A percentile compares a stretch with the other conserved stretches of the same genome.
Evolutionary conservation across 306 rosid genomes (phyloP).

Genomic region (Pyrus bretschneideri): DNA sequence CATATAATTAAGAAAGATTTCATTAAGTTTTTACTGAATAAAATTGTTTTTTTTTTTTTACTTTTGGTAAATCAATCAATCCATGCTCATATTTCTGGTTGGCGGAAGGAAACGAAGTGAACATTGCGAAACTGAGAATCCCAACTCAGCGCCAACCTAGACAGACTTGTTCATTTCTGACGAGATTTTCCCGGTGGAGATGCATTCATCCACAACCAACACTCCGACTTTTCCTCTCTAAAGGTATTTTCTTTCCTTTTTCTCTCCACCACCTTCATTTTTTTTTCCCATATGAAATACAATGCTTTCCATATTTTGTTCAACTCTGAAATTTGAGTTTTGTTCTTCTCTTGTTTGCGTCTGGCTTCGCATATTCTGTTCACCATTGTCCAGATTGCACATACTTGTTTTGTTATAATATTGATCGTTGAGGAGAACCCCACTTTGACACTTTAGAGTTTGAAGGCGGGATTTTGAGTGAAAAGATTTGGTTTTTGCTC

Average conservation of each 20-base stretch:
- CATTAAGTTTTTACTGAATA: no score
- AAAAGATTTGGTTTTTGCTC: not conserved
- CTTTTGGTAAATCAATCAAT: no score
- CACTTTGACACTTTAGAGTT: not conserved
- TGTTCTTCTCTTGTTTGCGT: not conserved
- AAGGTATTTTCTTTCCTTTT: not conserved
- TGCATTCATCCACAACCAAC: not conserved
- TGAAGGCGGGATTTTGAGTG: not conserved
- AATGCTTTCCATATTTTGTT: not conserved
- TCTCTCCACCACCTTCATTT: no score
- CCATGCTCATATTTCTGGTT: no score
- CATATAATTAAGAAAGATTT: no score
- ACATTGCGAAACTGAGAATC: not conserved
- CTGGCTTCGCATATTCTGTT: not conserved
- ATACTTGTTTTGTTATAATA: not conserved
- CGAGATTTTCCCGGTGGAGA: not conserved
- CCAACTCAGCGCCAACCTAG: not conserved
- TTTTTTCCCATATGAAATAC: no score
- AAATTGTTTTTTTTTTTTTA: no score
- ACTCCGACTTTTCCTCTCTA: not conserved
- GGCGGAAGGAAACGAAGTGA: no score
- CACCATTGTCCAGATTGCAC: not conserved
- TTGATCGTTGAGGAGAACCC: no score
- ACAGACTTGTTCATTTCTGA: not conserved
- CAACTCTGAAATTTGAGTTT: not conserved